Conservation (phyloP, 2,329 filamentous ascomycete genomes). For the Seiridium unicorne region DNA sequence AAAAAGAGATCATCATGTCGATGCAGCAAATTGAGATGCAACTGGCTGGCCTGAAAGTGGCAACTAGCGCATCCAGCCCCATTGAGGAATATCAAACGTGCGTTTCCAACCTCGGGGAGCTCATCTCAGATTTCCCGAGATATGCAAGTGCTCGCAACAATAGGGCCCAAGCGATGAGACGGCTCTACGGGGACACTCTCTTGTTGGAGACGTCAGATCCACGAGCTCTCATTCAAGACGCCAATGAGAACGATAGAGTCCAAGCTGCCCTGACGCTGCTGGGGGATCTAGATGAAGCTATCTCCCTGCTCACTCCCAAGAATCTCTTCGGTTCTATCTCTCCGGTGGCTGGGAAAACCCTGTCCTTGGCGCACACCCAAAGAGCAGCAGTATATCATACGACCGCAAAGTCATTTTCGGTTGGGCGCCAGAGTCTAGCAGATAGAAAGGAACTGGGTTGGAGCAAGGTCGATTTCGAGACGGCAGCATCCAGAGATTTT, state of each 20-base stretch:
- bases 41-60: constrained; percentile 40
- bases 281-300: constrained; percentile 55
- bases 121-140: constrained; percentile 57
- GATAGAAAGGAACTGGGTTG: constrained; percentile 45
- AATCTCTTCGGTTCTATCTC: constrained; percentile 55
- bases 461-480: constrained; percentile 57
- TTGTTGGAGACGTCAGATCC: constrained; percentile 40
- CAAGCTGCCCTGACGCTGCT: constrained; percentile 41
- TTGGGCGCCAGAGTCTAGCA: constrained; percentile 35
- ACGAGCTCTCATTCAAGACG: constrained; percentile 39
- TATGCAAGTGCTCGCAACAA: constrained; percentile 78
- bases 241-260: constrained; percentile 34
- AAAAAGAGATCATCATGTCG: constrained; percentile 51
- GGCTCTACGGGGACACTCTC: constrained; percentile 61
- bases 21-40: constrained; percentile 57
- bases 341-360: constrained; percentile 60
- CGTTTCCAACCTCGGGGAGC: constrained; percentile 46
- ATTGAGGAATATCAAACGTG: constrained; percentile 45
- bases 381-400: constrained; percentile 63
- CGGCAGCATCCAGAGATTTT: constrained; percentile 61
- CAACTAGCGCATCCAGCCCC: constrained; percentile 32
- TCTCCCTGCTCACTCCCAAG: constrained; percentile 56
- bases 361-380: constrained; percentile 72
- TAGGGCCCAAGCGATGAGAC: constrained; percentile 64
- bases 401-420: constrained; percentile 49